These are phyloP conservation scores for Dovyalis caffra DNA, from an alignment of 345 rosid species.

Conservation along the genomic window DNA sequence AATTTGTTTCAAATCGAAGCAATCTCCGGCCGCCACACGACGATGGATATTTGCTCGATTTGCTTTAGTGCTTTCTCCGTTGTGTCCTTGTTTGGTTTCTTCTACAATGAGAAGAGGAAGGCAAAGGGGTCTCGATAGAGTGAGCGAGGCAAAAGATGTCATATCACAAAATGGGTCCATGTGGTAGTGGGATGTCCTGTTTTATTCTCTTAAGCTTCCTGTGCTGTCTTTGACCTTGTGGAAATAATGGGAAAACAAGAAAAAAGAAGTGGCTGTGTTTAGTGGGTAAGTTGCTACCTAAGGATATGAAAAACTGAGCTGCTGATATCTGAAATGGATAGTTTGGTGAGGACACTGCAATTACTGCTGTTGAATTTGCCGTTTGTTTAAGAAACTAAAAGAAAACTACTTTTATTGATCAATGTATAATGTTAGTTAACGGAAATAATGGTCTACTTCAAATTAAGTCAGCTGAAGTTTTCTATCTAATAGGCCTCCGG, in stretches of 20 bases:
- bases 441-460: neutral
- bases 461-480: neutral
- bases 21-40: conserved; percentile 52
- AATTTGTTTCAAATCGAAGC: conserved; percentile 44
- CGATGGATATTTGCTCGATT: conserved; percentile 50
- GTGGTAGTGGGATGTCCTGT: neutral
- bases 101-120: conserved; percentile 51
- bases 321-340: neutral
- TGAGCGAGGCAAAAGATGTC: neutral
- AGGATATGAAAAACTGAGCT: neutral
- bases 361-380: no score
- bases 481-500: neutral
- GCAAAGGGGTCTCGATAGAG: conserved; percentile 26
- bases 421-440: neutral
- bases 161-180: neutral
- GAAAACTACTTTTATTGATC: neutral
- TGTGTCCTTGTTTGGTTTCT: conserved; percentile 49
- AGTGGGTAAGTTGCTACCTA: neutral
- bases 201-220: neutral
- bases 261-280: neutral
- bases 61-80: conserved; percentile 74
- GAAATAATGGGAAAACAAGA: neutral
- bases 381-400: neutral
- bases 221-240: neutral
- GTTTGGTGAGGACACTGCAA: neutral